Conservation (phyloP, 805 yeast genomes). For the Candida mattraensis region DNA sequence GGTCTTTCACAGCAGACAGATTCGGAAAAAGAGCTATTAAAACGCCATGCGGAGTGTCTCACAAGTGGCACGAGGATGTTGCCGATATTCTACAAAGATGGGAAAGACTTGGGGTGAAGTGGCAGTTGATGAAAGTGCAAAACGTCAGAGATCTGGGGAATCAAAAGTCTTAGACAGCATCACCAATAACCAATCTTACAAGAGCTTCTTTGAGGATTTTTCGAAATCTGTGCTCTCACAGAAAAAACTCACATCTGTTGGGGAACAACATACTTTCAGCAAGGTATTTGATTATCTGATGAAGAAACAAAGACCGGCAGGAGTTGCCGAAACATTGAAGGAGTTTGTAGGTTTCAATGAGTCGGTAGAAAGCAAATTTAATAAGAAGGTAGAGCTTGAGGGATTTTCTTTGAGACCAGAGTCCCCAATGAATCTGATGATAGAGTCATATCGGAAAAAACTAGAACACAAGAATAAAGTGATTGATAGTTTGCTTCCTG, state of each 20-base stretch:
- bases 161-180: slow-evolving; percentile 9
- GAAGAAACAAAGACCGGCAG: slow-evolving; percentile 21
- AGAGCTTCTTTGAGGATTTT: slow-evolving; percentile 28
- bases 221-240: slow-evolving; percentile 21
- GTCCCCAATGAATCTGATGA: slow-evolving; percentile 4
- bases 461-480: slow-evolving; percentile 10
- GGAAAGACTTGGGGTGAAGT: no score
- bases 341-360: slow-evolving; percentile 22
- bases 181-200: slow-evolving; percentile 23
- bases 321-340: slow-evolving; percentile 28
- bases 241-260: slow-evolving; percentile 28
- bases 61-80: no score
- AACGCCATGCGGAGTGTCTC: no score
- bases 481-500: slow-evolving; percentile 19
- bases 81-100: no score
- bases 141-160: background rate
- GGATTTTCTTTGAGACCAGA: slow-evolving; percentile 6
- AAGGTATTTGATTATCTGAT: slow-evolving; percentile 31
- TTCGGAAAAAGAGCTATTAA: no score
- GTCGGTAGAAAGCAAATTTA: slow-evolving; percentile 1
- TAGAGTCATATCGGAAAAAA: slow-evolving; percentile 13
- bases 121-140: slow-evolving; percentile 8
- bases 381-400: background rate
- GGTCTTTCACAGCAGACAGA: no score
- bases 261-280: slow-evolving; percentile 34